phyloP scores from a whole-genome alignment of 768 basidiomycete genomes.

The Tylopilus sp. region DNA sequence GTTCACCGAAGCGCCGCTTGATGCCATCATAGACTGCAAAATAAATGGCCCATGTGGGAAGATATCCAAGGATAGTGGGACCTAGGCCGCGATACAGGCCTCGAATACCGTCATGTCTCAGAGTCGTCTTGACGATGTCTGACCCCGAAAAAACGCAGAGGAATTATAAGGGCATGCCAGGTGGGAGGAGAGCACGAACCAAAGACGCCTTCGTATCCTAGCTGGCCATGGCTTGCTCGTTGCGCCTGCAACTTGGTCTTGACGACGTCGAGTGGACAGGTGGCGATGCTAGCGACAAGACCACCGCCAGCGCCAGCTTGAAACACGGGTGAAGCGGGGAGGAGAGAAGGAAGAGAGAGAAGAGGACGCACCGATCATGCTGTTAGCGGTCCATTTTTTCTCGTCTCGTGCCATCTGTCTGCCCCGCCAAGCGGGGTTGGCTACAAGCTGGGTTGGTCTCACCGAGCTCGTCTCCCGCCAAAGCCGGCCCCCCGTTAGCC shows the following conservation, averaged over 20 bases:
- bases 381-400: slow-evolving; percentile 68
- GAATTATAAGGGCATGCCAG: slow-evolving; percentile 2
- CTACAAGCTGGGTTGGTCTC: slow-evolving; percentile 1
- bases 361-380: slow-evolving; percentile 72
- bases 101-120: slow-evolving; percentile 67
- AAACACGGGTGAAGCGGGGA: neutral
- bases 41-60: slow-evolving; percentile 99
- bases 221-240: slow-evolving; percentile 60
- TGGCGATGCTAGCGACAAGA: slow-evolving; percentile 86
- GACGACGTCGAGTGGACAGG: slow-evolving; percentile 96
- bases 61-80: slow-evolving; percentile 93
- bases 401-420: slow-evolving; percentile 61
- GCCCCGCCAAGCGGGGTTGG: slow-evolving; percentile 54
- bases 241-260: slow-evolving; percentile 99
- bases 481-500: neutral
- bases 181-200: slow-evolving; percentile 45
- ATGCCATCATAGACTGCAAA: slow-evolving; percentile 97
- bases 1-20: slow-evolving; percentile 77
- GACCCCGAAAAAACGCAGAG: slow-evolving; percentile 2
- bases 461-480: neutral
- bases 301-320: slow-evolving; percentile 96
- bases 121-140: slow-evolving; percentile 58
- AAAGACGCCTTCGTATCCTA: slow-evolving; percentile 71
- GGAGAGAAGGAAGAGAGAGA: neutral
- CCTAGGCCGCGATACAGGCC: slow-evolving; percentile 97